Evolutionary conservation across 164 flowering plant genomes (phyloP).

Genomic region (Annona cherimola): DNA sequence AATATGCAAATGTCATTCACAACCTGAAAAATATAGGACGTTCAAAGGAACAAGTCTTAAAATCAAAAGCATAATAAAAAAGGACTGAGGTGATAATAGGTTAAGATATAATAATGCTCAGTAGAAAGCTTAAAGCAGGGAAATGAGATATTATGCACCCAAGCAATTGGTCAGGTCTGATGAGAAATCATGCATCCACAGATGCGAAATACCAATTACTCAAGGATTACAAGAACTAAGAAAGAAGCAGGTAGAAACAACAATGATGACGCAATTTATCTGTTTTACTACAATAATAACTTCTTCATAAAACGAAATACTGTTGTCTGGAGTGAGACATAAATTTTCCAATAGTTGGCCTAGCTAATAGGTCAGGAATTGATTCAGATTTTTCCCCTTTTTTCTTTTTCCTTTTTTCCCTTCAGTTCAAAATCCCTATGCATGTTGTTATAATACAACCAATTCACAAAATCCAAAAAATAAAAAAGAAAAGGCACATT

Average conservation of each 20-base stretch:
- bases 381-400: neutral
- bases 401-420: neutral
- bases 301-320: no score
- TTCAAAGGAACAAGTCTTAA: neutral
- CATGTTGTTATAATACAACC: neutral
- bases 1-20: constrained; percentile 79
- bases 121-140: no score
- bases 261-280: no score
- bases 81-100: neutral
- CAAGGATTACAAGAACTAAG: no score
- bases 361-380: neutral
- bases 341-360: neutral
- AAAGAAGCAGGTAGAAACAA: no score
- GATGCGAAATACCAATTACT: no score
- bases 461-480: neutral
- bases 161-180: no score
- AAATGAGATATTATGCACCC: no score
- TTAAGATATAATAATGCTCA: no score
- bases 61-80: neutral
- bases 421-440: no score
- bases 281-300: no score
- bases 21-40: constrained; percentile 43
- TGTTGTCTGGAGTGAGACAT: neutral
- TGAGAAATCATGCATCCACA: no score
- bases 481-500: neutral